Conservation (phyloP, 345 rosid genomes). For the Melaleuca alternifolia region DNA sequence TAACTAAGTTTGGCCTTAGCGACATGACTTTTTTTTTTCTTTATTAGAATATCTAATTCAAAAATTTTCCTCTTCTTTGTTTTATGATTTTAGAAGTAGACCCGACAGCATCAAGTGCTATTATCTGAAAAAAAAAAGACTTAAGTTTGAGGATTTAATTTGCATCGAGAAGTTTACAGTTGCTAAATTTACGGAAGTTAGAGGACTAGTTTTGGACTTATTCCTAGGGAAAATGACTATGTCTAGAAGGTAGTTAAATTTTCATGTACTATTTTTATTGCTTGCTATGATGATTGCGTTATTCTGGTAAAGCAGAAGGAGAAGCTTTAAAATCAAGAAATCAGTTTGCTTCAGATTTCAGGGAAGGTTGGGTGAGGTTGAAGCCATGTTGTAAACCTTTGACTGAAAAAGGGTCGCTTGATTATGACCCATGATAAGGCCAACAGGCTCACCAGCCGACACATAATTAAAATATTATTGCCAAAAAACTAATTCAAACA, state of each 20-base stretch:
- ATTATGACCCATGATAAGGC: not conserved
- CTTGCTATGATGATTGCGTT: not conserved
- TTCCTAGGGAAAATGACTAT: not conserved
- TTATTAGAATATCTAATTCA: no score
- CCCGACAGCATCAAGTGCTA: no score
- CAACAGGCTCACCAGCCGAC: not conserved
- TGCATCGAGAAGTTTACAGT: no score
- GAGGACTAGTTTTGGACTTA: not conserved
- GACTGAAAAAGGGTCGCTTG: not conserved
- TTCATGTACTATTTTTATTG: not conserved
- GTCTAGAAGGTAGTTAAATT: not conserved
- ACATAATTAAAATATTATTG: not conserved
- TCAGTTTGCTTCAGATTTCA: constrained; percentile 6
- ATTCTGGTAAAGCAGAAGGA: not conserved
- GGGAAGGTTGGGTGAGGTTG: not conserved
- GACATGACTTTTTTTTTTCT: no score
- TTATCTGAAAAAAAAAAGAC: no score
- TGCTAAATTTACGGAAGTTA: no score
- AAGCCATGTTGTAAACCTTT: not conserved
- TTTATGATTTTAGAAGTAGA: no score
- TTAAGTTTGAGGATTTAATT: no score
- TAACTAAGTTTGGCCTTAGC: no score
- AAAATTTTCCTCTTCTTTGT: no score
- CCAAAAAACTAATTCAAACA: not conserved
- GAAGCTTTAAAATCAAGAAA: not conserved